Evolutionary conservation across 164 flowering plant species (phyloP).

Genomic region (Euptelea pleiosperma): DNA sequence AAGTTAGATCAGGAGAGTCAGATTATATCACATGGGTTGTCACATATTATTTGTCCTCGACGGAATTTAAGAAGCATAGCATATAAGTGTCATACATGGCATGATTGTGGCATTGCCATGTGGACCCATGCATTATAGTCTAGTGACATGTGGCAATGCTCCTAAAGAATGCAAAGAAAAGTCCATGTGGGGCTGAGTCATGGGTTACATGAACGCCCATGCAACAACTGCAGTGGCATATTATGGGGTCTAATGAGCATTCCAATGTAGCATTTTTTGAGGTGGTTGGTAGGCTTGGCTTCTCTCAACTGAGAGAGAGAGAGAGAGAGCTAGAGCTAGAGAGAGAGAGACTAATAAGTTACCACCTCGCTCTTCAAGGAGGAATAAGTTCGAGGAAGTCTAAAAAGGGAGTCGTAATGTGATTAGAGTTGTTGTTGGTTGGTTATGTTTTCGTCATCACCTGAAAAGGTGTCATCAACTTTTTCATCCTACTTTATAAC

Average conservation of each 20-base stretch:
- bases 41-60: too few relatives aligned
- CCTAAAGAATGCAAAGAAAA: neutral
- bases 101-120: too few relatives aligned
- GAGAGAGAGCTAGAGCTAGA: neutral
- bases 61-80: too few relatives aligned
- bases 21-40: too few relatives aligned
- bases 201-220: neutral
- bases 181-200: neutral
- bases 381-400: constrained; percentile 11
- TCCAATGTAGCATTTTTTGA: neutral
- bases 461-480: constrained; percentile 4
- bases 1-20: too few relatives aligned
- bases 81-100: too few relatives aligned
- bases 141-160: neutral
- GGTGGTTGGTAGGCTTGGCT: too few relatives aligned
- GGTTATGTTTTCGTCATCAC: neutral
- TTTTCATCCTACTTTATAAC: too few relatives aligned
- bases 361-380: constrained; percentile 11
- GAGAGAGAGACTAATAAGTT: neutral
- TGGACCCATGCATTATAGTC: neutral
- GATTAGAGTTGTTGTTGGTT: too few relatives aligned
- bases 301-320: too few relatives aligned
- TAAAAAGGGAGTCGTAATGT: too few relatives aligned
- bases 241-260: constrained; percentile 6
- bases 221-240: neutral